These are phyloP conservation scores for Physocladia obscura DNA, from an alignment of 192 early-diverging fungal species.

Conservation along the genomic window DNA sequence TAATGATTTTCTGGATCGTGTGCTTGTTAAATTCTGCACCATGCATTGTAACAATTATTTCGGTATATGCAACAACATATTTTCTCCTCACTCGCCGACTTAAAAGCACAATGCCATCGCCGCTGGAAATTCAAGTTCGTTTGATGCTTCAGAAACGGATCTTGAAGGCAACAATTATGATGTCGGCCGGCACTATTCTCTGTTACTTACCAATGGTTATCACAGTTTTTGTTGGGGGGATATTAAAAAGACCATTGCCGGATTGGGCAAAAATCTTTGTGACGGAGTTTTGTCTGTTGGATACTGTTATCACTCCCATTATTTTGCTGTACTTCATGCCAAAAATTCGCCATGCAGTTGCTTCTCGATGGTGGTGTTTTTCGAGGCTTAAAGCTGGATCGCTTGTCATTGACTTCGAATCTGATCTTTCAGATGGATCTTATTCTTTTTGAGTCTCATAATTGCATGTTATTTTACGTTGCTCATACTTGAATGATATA, in stretches of 20 bases:
- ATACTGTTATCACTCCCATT: not conserved
- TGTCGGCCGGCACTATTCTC: not conserved
- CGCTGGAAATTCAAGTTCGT: not conserved
- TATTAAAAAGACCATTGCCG: not conserved
- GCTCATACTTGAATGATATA: too few species aligned
- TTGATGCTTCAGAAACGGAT: not conserved
- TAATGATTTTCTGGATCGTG: too few species aligned
- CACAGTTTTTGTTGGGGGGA: not conserved
- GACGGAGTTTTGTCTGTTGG: not conserved
- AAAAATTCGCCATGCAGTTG: too few species aligned
- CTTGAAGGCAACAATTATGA: not conserved
- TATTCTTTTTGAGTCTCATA: too few species aligned
- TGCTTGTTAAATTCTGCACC: too few species aligned
- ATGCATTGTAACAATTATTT: not conserved
- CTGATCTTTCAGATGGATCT: too few species aligned
- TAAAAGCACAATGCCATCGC: not conserved
- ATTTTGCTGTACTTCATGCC: conserved; percentile 1
- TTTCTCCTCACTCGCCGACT: not conserved
- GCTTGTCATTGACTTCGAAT: too few species aligned
- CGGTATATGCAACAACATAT: not conserved
- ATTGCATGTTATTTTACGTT: too few species aligned
- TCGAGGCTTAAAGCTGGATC: too few species aligned
- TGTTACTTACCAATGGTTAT: not conserved
- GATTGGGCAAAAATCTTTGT: not conserved
- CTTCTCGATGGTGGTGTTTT: too few species aligned